phyloP scores from a whole-genome alignment of 176 grass and related monocot genomes.

The Poa pratensis region DNA sequence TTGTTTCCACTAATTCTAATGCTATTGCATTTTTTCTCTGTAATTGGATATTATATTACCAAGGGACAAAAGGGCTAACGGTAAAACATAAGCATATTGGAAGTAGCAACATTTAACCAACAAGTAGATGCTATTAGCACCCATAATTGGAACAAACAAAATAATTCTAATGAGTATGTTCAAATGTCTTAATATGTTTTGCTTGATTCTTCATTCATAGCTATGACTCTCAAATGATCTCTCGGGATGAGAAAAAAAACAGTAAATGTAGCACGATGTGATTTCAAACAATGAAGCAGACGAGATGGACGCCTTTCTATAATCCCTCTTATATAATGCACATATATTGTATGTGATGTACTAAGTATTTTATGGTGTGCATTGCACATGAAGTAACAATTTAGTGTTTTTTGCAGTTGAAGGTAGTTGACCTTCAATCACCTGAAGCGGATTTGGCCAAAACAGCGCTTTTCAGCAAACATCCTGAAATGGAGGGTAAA shows the following conservation, averaged over 20 bases:
- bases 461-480: constrained; percentile 74
- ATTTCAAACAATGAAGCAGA: neutral
- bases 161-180: neutral
- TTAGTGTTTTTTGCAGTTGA: constrained; percentile 61
- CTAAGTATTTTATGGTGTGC: neutral
- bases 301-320: neutral
- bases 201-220: no score
- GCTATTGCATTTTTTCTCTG: neutral
- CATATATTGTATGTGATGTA: neutral
- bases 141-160: neutral
- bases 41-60: neutral
- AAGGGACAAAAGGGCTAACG: neutral
- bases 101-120: neutral
- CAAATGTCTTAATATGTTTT: no score
- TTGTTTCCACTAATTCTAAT: neutral
- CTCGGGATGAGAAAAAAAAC: no score
- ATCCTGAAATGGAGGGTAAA: constrained; percentile 92
- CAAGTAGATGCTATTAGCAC: neutral
- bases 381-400: neutral
- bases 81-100: neutral
- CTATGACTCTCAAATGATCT: no score
- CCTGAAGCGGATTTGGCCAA: constrained; percentile 72
- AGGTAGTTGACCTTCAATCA: constrained; percentile 64
- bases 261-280: no score
- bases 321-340: neutral